phyloP scores from a whole-genome alignment of 345 rosid species.

The Syzygium grande region DNA sequence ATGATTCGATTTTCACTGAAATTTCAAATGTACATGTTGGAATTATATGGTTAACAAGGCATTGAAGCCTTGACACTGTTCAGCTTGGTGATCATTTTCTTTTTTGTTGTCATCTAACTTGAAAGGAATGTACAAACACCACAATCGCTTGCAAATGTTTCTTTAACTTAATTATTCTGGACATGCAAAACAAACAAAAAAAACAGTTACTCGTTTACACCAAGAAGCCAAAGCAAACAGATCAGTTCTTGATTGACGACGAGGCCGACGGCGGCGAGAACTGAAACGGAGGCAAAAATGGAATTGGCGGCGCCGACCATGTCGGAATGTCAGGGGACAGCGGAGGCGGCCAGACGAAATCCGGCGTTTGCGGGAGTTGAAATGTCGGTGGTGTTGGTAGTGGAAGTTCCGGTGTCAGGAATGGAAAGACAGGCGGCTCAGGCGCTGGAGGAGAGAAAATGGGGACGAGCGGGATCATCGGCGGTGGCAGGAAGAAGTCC shows the following conservation, averaged over 20 bases:
- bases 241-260: background rate
- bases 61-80: background rate
- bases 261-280: background rate
- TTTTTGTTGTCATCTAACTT: background rate
- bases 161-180: background rate
- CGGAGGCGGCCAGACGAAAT: background rate
- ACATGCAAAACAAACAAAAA: background rate
- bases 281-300: background rate
- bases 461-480: background rate
- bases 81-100: background rate
- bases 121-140: background rate
- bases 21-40: background rate
- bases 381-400: background rate
- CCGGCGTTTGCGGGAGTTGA: background rate
- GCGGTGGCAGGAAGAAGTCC: background rate
- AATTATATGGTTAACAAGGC: background rate
- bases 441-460: conserved; percentile 1
- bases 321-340: background rate
- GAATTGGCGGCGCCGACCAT: background rate
- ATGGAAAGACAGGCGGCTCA: background rate
- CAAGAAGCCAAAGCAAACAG: background rate
- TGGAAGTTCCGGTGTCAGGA: background rate
- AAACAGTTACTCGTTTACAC: background rate
- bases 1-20: background rate
- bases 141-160: background rate